Evolutionary conservation across 1,284 basidiomycete species (phyloP), one percentile per base, ranked within the genome.

Genomic region (Coriolopsis trogii): DNA sequence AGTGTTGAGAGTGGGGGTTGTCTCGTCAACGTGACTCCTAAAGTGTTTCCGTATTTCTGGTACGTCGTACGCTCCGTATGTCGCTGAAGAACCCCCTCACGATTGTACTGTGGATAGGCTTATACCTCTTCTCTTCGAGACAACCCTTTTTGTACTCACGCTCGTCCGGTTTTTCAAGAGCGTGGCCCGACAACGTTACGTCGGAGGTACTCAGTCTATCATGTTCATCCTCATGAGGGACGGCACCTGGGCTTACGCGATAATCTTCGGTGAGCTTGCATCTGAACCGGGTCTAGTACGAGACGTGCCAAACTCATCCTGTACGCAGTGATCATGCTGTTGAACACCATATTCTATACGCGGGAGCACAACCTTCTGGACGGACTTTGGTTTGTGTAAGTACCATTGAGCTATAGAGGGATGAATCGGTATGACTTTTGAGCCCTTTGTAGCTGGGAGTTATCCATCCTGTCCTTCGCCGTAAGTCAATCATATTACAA

Each of bases 171-270:
- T 71, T 47, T 59, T 28, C 28, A 21, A 8, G 1, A 61, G 29
- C 39, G 51, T 3, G 65, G 63, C 5, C 48, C 69, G 1, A 52
- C 56, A 34, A 50, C 55, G 6, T 63, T 64, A 7, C 65, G 63
- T 61, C 59, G 61, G 6, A n/a, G 9, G 20, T 10, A 64, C 59
- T n/a, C 58, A 68, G 4, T 68, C 70, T 2, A 57, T 75, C 21
- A 51, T 71, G 49, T 51, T 50, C 13, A 60, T 70, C 2, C 58
- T 73, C 43, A 57, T 72, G 40, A 61, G 69, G 25, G 73, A 74
- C 52, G 72, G 71, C 10, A 68, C 65, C 7, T 76, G 75, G 74
- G 73, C 72, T 1, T 76, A 75, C 55, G 58, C 71, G n/a, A 49
- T 74, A 6, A 49, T 58, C 12, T 59, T 62, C 23, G 49, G 61